Conservation (phyloP, 768 basidiomycete species). For the Tylopilus subfusipes region DNA sequence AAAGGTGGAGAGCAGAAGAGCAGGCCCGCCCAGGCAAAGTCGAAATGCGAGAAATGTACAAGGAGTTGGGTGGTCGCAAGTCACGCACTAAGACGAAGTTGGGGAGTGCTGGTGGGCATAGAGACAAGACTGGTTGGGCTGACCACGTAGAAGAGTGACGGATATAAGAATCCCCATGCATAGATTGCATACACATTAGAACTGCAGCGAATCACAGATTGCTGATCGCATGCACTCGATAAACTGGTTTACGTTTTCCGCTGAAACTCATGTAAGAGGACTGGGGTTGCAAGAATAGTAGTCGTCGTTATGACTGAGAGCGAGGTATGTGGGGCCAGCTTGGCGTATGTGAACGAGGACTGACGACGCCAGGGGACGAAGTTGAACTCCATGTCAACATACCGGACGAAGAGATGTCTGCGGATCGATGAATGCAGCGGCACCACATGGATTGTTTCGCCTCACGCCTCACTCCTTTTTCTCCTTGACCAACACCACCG, state of each 20-base stretch:
- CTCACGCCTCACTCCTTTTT: constrained; percentile 70
- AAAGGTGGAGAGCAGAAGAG: constrained; percentile 53
- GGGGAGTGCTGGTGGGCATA: constrained; percentile 46
- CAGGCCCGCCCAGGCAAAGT: constrained; percentile 61
- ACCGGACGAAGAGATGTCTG: constrained; percentile 72
- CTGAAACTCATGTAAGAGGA: constrained; percentile 64
- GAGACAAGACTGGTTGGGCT: constrained; percentile 81
- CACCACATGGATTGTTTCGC: constrained; percentile 63
- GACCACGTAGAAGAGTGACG: constrained; percentile 30
- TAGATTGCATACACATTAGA: constrained; percentile 8
- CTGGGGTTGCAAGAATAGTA: constrained; percentile 57
- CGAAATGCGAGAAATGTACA: constrained; percentile 88
- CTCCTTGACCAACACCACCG: constrained; percentile 64
- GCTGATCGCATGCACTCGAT: constrained; percentile 61
- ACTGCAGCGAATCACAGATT: constrained; percentile 35
- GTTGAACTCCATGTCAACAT: constrained; percentile 61
- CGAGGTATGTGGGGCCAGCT: background rate
- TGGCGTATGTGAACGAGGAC: constrained; percentile 9
- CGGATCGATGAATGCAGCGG: constrained; percentile 51
- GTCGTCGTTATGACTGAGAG: constrained; percentile 70
- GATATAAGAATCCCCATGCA: background rate
- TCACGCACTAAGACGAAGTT: constrained; percentile 61
- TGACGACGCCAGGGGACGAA: constrained; percentile 69
- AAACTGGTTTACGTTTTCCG: constrained; percentile 66
- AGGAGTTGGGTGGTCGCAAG: constrained; percentile 74